phyloP scores from a whole-genome alignment of 345 rosid genomes.

The Carallia pectinifolia region DNA sequence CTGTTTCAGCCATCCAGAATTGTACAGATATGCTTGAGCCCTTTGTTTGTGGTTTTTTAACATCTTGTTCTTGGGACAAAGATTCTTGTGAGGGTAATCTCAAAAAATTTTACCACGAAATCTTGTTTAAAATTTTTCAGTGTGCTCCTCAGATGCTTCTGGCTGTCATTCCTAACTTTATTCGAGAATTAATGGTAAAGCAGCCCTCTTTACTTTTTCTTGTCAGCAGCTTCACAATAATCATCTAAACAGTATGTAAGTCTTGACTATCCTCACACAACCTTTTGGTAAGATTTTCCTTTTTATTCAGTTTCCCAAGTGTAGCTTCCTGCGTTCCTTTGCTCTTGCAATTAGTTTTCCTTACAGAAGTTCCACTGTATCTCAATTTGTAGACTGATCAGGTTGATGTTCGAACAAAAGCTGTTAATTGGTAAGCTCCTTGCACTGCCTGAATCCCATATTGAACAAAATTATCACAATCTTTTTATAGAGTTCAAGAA shows the following conservation, averaged over 20 bases:
- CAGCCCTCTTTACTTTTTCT: slow-evolving; percentile 6
- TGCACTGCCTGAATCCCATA: slow-evolving; percentile 48
- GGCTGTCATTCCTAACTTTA: slow-evolving; percentile 69
- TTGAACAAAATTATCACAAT: slow-evolving; percentile 53
- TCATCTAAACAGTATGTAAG: slow-evolving; percentile 5
- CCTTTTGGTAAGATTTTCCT: too few relatives aligned
- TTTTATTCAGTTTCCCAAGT: too few relatives aligned
- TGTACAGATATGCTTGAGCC: slow-evolving; percentile 73
- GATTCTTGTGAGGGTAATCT: slow-evolving; percentile 61
- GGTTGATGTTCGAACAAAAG: slow-evolving; percentile 87
- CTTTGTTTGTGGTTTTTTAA: slow-evolving; percentile 55
- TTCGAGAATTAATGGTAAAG: slow-evolving; percentile 73
- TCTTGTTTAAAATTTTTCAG: slow-evolving; percentile 60
- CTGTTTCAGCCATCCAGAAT: slow-evolving; percentile 67
- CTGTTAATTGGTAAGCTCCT: slow-evolving; percentile 73
- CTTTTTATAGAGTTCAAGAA: slow-evolving; percentile 76
- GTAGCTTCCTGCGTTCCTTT: too few relatives aligned
- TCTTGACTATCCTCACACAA: neutral
- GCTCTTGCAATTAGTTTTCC: neutral
- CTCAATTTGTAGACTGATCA: slow-evolving; percentile 67
- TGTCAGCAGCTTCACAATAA: slow-evolving; percentile 10
- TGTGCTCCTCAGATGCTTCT: slow-evolving; percentile 77
- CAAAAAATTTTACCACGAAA: slow-evolving; percentile 78
- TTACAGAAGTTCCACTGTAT: neutral
- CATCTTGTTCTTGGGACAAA: slow-evolving; percentile 69